Evolutionary conservation across 495 filamentous ascomycete species (phyloP).

Genomic region (Clavariopsis aquatica): DNA sequence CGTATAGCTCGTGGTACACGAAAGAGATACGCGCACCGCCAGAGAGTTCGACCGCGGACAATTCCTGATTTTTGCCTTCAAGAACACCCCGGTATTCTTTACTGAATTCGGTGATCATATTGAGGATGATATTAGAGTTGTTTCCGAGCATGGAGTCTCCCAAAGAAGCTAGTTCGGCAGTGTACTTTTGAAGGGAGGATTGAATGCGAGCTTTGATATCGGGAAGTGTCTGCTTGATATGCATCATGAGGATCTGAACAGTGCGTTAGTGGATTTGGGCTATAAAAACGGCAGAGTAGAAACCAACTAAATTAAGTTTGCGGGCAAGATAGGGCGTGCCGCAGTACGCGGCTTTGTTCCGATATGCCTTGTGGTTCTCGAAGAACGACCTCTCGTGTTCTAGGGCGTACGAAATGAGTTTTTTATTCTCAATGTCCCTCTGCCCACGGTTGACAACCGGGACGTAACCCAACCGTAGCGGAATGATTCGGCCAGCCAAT

Average conservation of each 20-base stretch:
- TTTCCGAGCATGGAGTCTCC: constrained; percentile 97
- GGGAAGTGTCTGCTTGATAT: constrained; percentile 99
- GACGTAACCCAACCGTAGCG: constrained; percentile 91
- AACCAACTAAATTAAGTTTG: constrained; percentile 83
- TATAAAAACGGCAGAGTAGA: not conserved
- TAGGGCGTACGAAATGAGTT: constrained; percentile 85
- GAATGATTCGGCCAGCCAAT: constrained; percentile 96
- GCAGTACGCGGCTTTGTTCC: constrained; percentile 98
- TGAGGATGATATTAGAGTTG: constrained; percentile 91
- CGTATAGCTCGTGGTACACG: constrained; percentile 97
- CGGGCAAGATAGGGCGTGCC: constrained; percentile 95
- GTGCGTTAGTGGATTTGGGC: not conserved
- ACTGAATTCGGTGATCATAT: constrained; percentile 98
- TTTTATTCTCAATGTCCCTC: constrained; percentile 96
- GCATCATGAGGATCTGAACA: constrained; percentile 94
- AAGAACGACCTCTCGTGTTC: constrained; percentile 98
- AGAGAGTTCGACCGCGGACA: constrained; percentile 90
- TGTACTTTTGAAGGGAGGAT: constrained; percentile 89
- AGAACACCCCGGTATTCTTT: constrained; percentile 96
- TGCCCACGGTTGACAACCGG: constrained; percentile 99
- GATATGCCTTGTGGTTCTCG: constrained; percentile 96
- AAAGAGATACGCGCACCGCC: constrained; percentile 99
- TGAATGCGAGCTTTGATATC: constrained; percentile 97
- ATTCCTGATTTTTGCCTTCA: constrained; percentile 93
- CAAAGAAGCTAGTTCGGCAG: constrained; percentile 73